Evolutionary conservation across 2,329 filamentous ascomycete genomes (phyloP), one percentile per base, ranked within the genome.

Genomic region (Cladobotryum mycophilum): DNA sequence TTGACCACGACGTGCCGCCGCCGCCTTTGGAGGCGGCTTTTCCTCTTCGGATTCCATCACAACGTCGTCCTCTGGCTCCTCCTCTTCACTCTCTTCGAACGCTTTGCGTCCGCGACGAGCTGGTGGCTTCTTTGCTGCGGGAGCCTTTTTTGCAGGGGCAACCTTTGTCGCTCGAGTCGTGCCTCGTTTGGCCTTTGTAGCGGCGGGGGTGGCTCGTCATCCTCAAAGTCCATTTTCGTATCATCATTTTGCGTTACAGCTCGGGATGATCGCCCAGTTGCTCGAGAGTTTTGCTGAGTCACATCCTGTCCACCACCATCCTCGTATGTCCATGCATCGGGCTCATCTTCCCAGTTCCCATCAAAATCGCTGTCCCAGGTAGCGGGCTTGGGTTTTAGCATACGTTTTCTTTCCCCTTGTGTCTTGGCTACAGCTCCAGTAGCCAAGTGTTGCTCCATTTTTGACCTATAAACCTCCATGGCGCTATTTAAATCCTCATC

Each of bases 281-380:
- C 22, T 41, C 58, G 53, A 5, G 47, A 48, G 1, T 53, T 56
- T 9, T 43, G 51, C 2, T 54, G 47, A 15, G 46, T 54, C 8
- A 52, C 50, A 17, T 58, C 55, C 38, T 59, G 55, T 6, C 47
- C 47, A 2, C 47, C 47, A 2, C 45, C 45, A 25, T 59, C 62
- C n/a, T 69, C 66, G 33, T 66, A 71, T 15, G 56, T 60, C 68
- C 67, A 72, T 17, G 70, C 88, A 7, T 80, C 84, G 0, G 87
- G 81, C 52, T 89, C 82, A 44, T 93, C 86, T 53, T 86, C 86
- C 91, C 92, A 97, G 46, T 78, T 77, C 0, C 91, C 93, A 45
- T 96, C 86, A 22, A 91, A 72, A 57, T 97, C 92, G n/a, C 82
- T 88, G 62, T 97, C 89, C 90, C 91, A 97, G 2, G 76, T 76